Evolutionary conservation across 2,329 filamentous ascomycete genomes (phyloP), one percentile per base, ranked within the genome.

Genomic region (Chaetomiaceae sp.): DNA sequence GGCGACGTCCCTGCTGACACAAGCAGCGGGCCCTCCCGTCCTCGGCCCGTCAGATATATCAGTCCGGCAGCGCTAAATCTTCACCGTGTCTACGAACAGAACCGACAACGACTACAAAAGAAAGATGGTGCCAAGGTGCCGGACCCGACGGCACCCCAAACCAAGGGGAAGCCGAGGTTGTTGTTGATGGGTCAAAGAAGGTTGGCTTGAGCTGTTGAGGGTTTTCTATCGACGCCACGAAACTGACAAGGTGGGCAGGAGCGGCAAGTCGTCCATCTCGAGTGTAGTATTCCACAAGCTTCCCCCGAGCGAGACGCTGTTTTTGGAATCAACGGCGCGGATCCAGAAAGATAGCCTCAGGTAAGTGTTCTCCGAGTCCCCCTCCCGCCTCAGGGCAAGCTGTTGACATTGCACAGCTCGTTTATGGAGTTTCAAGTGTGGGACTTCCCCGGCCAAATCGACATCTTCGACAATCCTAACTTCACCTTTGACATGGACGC

Each of bases 391-490:
- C n/a, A n/a, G n/a, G n/a, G n/a, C n/a, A n/a, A n/a, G n/a, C n/a
- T 44, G n/a, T 64, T 66, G 30, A 68, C 57, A 11, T 20, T 25
- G 14, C 38, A 16, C 54, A 96, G 90, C 62, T 97, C 94, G 3
- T 97, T 99, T 68, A 96, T 97, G 90, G 92, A 97, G 67, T 96
- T 97, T 62, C 92, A 97, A 72, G 89, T 96, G 43, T 96, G 91
- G 89, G 94, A 99, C 67, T 91, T 99, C 53, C 94, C 94, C 2
- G 91, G 92, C 21, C 91, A 97, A 71, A 83, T 97, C 59, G 89
- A 96, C 72, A 76, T 83, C 51, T 95, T 95, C 64, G 85, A 95
- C 55, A 90, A 94, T 65, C 85, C 89, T 4, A 86, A 84, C 43
- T 95, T 95, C 65, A 86, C 84, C 37, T 96, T 96, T 65, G 91